phyloP scores from a whole-genome alignment of 2,329 filamentous ascomycete genomes.

The Diaporthe citrichinensis region DNA sequence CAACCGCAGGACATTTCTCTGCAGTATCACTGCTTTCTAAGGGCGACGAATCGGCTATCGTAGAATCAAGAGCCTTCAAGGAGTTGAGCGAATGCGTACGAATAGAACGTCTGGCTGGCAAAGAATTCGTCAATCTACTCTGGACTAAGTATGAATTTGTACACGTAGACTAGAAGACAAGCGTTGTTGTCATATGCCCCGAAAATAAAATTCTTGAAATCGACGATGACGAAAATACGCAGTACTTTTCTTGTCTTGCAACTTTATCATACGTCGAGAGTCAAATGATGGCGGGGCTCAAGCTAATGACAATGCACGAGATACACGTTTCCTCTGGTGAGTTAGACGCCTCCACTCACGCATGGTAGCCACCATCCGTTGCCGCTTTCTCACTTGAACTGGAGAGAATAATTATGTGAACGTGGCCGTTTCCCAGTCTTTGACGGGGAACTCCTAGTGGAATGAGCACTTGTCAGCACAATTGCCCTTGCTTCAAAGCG shows the following conservation, averaged over 20 bases:
- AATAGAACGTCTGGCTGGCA: background rate
- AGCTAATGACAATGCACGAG: background rate
- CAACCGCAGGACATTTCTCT: too few species aligned
- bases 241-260: background rate
- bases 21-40: too few species aligned
- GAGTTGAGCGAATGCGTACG: background rate
- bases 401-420: background rate
- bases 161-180: background rate
- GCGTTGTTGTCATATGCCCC: background rate
- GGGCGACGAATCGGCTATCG: fast-evolving
- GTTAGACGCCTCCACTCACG: too few species aligned
- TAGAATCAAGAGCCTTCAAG: background rate
- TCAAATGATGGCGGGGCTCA: background rate
- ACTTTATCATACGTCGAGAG: too few species aligned
- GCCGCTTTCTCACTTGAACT: background rate
- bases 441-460: background rate
- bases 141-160: background rate
- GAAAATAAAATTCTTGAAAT: background rate
- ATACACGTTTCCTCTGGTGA: background rate
- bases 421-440: background rate
- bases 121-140: background rate
- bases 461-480: background rate
- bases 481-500: background rate
- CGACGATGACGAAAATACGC: background rate
- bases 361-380: background rate